A percentile compares a stretch with the other conserved stretches of the same genome.
Evolutionary conservation across 2,329 filamentous ascomycete genomes (phyloP).

Genomic region (Monosporascus sp.): DNA sequence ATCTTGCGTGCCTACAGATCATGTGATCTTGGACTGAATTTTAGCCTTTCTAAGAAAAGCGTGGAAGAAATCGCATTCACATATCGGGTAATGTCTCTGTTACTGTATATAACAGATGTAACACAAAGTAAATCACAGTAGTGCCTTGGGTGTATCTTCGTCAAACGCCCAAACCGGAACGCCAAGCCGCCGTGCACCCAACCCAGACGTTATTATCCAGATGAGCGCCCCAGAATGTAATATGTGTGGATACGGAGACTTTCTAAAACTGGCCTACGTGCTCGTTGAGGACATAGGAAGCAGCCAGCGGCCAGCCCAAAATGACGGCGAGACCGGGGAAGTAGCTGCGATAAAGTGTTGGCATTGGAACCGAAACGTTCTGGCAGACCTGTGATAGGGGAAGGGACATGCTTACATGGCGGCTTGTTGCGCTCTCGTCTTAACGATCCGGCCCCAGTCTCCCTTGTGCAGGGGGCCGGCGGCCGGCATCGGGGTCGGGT

Average conservation of each 20-base stretch:
- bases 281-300: not conserved
- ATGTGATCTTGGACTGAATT: not conserved
- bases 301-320: not conserved
- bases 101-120: not conserved
- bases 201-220: not conserved
- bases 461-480: not conserved
- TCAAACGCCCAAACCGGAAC: not conserved
- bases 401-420: not conserved
- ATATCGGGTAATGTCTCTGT: not conserved
- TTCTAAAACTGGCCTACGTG: not conserved
- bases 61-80: not conserved
- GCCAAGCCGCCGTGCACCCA: not conserved
- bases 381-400: not conserved
- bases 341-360: not conserved
- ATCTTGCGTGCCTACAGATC: no score
- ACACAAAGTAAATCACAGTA: not conserved
- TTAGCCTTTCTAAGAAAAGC: not conserved
- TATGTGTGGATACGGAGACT: no score
- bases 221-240: no score
- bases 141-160: not conserved
- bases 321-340: not conserved
- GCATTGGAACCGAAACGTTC: not conserved
- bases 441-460: not conserved
- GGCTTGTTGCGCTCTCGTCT: not conserved
- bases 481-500: not conserved